Base-by-base conservation (phyloP, 2,329 filamentous ascomycete species). In the Chrysoporthe cubensis region DNA sequence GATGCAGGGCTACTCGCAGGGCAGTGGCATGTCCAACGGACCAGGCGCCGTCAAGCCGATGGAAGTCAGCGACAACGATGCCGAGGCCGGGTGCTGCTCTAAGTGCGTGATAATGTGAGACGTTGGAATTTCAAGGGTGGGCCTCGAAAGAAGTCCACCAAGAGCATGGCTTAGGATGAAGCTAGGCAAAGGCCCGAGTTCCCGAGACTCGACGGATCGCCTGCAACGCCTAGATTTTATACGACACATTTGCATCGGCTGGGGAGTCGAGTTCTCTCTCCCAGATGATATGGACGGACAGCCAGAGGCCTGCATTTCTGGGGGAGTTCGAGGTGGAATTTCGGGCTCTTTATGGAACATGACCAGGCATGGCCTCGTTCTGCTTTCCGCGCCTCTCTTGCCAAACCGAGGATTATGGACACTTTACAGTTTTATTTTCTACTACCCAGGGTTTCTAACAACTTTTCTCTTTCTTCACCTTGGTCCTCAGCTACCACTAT, bases 71-170 rank as follows among this genome's bases (percentile, higher is more conserved):
- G 89, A 90, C 69, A 86, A 87, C 71, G 86, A 89, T 74, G 81
- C 85, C 74, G 88, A 90, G 77, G 83, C 87, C 54, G 91, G 93
- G 73, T 97, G 94, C 86, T 97, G 94, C 82, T 84, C 88, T 75
- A 92, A 91, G 81, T 97, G 94, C 81, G 86, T 92, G 78, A 87
- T 97, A 78, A 97, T 97, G 94, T 96, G 88, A 88, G 69, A 34
- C 52, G 56, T 21, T 43, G 66, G 60, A 16, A 34, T 34, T 57
- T 46, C 48, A 40, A 64, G 32, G 61, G 50, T 54, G 61, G 65
- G 32, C 59, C 43, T 46, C 58, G 43, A 66, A 61, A 56, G 42
- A 68, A 65, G 63, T n/a, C 43, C 16, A n/a, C 34, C 37, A 60
- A 37, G 21, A 34, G 18, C 43, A 66, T 64, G 42, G 64, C 34